phyloP scores from a whole-genome alignment of 257 asterid species.

The Mentha longifolia region DNA sequence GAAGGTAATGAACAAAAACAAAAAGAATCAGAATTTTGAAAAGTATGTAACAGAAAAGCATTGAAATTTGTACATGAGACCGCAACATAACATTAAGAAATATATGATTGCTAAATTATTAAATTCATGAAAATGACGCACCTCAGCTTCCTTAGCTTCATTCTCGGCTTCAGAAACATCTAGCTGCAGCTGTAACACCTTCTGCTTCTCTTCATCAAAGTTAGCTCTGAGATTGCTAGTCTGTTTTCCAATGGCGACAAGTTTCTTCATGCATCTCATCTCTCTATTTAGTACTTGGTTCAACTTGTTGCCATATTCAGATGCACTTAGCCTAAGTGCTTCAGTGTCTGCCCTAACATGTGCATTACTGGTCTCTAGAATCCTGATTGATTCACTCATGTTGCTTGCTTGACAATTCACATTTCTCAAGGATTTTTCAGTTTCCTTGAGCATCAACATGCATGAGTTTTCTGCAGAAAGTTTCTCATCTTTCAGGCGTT shows the following conservation, averaged over 20 bases:
- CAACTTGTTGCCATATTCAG: constrained; percentile 22
- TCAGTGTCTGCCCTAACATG: constrained; percentile 29
- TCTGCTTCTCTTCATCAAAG: constrained; percentile 28
- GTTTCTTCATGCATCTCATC: constrained; percentile 25
- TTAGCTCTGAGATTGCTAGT: constrained; percentile 19
- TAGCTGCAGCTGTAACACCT: constrained; percentile 32
- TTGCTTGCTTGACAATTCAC: constrained; percentile 10
- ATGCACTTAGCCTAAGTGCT: constrained; percentile 34
- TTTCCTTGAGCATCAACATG: constrained; percentile 22
- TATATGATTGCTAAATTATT: neutral
- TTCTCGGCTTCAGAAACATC: constrained; percentile 31
- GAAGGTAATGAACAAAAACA: neutral
- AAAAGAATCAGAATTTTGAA: neutral
- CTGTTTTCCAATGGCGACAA: constrained; percentile 21
- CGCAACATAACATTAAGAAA: neutral
- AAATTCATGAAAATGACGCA: constrained; percentile 15
- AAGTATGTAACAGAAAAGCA: neutral
- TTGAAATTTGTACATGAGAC: neutral
- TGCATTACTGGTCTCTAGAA: constrained; percentile 9
- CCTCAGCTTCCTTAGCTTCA: constrained; percentile 39
- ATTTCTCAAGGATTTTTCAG: constrained; percentile 4
- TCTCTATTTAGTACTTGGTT: constrained; percentile 30
- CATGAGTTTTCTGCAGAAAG: neutral
- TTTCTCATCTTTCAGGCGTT: constrained; percentile 14
- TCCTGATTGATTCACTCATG: neutral